Evolutionary conservation across 139 green algal species (phyloP), one percentile per base, ranked within the genome.

Genomic region (Closterium sp.): DNA sequence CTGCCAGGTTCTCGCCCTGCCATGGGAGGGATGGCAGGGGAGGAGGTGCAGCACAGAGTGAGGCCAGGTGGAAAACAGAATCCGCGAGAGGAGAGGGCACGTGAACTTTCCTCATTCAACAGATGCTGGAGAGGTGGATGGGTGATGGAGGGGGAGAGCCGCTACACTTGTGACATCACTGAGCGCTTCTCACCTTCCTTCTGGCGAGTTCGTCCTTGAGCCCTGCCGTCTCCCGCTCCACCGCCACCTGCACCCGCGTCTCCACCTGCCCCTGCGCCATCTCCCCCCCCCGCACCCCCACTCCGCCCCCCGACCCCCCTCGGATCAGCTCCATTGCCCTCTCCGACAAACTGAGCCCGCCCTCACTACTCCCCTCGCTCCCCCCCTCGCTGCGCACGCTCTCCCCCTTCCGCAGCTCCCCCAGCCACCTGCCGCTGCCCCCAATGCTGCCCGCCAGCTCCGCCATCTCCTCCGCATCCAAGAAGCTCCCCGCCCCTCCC

Each of bases 371-470:
- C 43, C 43, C 43, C 43, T 69, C 43, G 23, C 43, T 69, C 9
- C 7, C 43, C 43, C 43, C 43, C 43, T 69, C 43, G 43, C 43
- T 69, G 43, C 43, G 43, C 43, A 69, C 3, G 43, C 43, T 69
- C 43, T 69, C 81, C 30, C 30, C 30, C 9, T 86, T 86, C 81
- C 30, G 21, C 81, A 86, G 81, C 81, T 86, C 30, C 6, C 9
- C n/a, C n/a, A 86, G 7, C n/a, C n/a, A 86, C 21, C 81, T 9
- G 33, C 87, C 69, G 87, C 87, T 90, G 34, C 35, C 28, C 35
- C 64, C 64, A 55, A 89, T 89, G 55, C 86, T 83, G 64, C 30
- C 36, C 25, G n/a, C 32, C 86, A 89, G 38, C 38, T 33, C 32
- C 30, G 25, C 38, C 86, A 89, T 89, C 38, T 38, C 38, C 28